Evolutionary conservation across 805 yeast genomes (phyloP), one percentile per base, ranked within the genome.

Genomic region (Candida ficus): DNA sequence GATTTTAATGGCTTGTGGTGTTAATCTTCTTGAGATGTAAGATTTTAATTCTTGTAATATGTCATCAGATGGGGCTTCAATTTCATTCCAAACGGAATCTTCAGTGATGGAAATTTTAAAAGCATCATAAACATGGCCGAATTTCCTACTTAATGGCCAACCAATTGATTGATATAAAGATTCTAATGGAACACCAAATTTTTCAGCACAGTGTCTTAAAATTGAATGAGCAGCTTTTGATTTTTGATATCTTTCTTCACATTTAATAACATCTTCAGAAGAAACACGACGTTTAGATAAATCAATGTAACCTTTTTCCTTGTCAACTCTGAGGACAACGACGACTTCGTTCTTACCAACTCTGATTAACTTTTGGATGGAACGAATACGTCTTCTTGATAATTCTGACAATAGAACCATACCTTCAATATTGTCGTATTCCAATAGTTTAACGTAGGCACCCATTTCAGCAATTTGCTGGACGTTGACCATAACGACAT

Each of bases 401-500:
- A 93, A 76, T 70, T 93, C 99, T 31, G 95, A 84, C 57, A 93
- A 76, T 51, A 93, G 73, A 43, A 93, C 95, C 99, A 93, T 93
- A 59, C 99, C 99, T 68, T 93, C 99, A 60, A 93, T 91, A 64
- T 91, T 93, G 68, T 93, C 98, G 62, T 93, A 93, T 68, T 93
- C 99, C 50, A 93, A 75, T 50, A 93, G 75, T 66, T 89, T 91
- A 50, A 93, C 95, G 64, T 93, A 93, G 12, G 99, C 99, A 45
- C 99, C 99, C 99, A 93, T 93, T 66, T 93, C 99, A 53, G 98
- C 99, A 56, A 93, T 93, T 64, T 86, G 95, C 66, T 86, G 95
- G 53, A 93, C 99, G 67, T 93, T 93, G 61, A 93, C 99, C 95
- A 93, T 91, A 50, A 93, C 98, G 54, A 93, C 95, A 64, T 93